A percentile compares a stretch with the other conserved stretches of the same genome.
These are phyloP conservation scores for Batkoa obscura DNA, from an alignment of 371 early-diverging fungal species.

Conservation along the genomic window DNA sequence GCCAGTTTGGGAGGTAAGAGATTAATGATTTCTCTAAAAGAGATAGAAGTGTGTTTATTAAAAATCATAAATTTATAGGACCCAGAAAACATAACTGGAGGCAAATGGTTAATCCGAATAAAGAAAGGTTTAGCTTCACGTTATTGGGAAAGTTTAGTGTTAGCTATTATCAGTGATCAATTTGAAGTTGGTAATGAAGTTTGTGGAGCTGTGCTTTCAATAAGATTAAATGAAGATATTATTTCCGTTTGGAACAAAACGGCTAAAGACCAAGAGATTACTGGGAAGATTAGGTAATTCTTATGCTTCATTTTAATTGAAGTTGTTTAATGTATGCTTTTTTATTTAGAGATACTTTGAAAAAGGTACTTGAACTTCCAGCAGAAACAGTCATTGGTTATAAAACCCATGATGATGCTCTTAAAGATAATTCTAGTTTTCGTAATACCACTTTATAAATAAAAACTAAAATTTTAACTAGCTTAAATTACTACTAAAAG, in stretches of 20 bases:
- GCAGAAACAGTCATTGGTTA: slow-evolving; percentile 82
- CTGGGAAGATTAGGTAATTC: slow-evolving; percentile 50
- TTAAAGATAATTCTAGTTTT: slow-evolving; percentile 77
- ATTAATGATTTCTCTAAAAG: no score
- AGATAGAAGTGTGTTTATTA: no score
- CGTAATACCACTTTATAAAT: slow-evolving; percentile 69
- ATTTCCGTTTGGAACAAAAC: slow-evolving; percentile 87
- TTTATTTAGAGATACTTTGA: slow-evolving; percentile 57
- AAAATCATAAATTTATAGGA: slow-evolving; percentile 21
- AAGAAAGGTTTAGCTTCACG: slow-evolving; percentile 85
- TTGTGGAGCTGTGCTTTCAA: slow-evolving; percentile 88
- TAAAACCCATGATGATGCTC: slow-evolving; percentile 79
- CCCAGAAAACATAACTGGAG: slow-evolving; percentile 74
- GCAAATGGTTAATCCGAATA: slow-evolving; percentile 93
- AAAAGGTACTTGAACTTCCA: slow-evolving; percentile 62
- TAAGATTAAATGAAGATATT: slow-evolving; percentile 84
- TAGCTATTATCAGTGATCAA: slow-evolving; percentile 83
- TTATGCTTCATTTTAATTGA: neutral
- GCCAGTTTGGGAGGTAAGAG: slow-evolving; percentile 89
- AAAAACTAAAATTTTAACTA: slow-evolving; percentile 20
- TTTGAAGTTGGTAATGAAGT: slow-evolving; percentile 79
- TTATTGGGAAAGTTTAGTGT: slow-evolving; percentile 82
- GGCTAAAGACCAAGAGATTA: slow-evolving; percentile 62
- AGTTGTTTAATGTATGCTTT: neutral
- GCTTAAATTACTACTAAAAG: no score